Percentiles rank a stretch among this genome's conserved stretches.
Conservation (phyloP, 108 stramenopile species). For the Cyclotella cryptica region DNA sequence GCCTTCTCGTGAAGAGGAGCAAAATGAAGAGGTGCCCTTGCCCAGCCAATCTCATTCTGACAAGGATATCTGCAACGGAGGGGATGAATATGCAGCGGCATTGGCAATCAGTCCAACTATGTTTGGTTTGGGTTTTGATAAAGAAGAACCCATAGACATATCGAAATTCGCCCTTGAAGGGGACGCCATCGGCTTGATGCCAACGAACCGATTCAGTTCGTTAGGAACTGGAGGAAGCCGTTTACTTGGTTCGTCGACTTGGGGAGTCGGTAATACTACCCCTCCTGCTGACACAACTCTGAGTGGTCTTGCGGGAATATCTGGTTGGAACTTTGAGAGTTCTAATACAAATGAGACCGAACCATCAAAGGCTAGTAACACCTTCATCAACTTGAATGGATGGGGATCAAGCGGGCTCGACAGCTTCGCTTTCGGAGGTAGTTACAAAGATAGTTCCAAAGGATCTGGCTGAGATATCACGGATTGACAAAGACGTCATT, state of each 20-base stretch:
- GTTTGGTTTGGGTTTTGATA: slow-evolving; percentile 84
- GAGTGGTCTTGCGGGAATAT: slow-evolving; percentile 28
- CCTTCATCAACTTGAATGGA: slow-evolving; percentile 27
- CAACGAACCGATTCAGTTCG: slow-evolving; percentile 55
- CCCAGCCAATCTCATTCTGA: slow-evolving; percentile 9
- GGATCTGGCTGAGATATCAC: slow-evolving; percentile 17
- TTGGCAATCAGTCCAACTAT: slow-evolving; percentile 78
- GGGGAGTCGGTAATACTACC: slow-evolving; percentile 58
- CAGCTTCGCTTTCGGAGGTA: slow-evolving; percentile 19
- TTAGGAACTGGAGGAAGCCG: slow-evolving; percentile 53
- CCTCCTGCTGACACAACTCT: slow-evolving; percentile 8
- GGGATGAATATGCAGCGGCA: slow-evolving; percentile 67
- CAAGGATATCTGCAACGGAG: slow-evolving; percentile 4
- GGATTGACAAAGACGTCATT: neutral
- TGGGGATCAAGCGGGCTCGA: slow-evolving; percentile 41
- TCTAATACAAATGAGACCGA: slow-evolving; percentile 18
- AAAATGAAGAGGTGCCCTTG: neutral
- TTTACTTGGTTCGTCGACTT: slow-evolving; percentile 43
- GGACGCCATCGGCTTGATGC: slow-evolving; percentile 28
- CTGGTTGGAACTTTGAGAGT: slow-evolving; percentile 40
- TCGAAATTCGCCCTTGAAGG: slow-evolving; percentile 56
- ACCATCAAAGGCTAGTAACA: slow-evolving; percentile 9
- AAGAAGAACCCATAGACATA: slow-evolving; percentile 49
- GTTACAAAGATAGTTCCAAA: slow-evolving; percentile 7
- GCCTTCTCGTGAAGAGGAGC: slow-evolving; percentile 53